Evolutionary conservation across 208 protist species (phyloP), one percentile per base, ranked within the genome.

Genomic region (Crithidia expoeki): DNA sequence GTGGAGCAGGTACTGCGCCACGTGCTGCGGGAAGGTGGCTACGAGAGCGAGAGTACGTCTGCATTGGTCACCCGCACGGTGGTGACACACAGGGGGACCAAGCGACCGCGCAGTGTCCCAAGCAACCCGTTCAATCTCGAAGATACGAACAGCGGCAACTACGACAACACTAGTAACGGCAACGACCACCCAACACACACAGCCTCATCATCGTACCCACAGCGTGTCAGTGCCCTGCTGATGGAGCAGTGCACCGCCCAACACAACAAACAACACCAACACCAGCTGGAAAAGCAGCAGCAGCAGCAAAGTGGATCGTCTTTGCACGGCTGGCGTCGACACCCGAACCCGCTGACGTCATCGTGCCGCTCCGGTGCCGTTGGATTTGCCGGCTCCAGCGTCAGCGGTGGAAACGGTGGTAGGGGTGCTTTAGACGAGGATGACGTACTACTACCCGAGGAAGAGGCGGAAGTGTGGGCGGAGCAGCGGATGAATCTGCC

Each of bases 21-120:
- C 36, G 65, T 90, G 30, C 64, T 75, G 30, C 69, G 68, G n/a
- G 75, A 85, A 17, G 81, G 71, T 19, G 84, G 84, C 16, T 90
- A 81, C 70, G 81, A 90, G 36, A 61, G 64, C 4, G 79, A 73
- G 23, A 82, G 55, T 51, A 58, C 34, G 33, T 44, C 33, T 40
- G 32, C 66, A 7, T 59, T 71, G 27, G 64, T 36, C n/a, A 55
- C 59, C 9, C 59, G 73, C 25, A 28, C 9, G 19, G 60, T 28
- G 21, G 40, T 36, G 19, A 28, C 38, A 42, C n/a, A 52, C 44
- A 50, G 28, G 25, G 40, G 34, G 32, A 19, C 27, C 42, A 56
- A 67, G 57, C 64, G 28, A 12, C 50, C 10, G 55, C 53, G 53
- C 12, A 19, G 11, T 17, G 34, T 46, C 34, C 40, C 4, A 49